Percentiles rank a stretch among this genome's conserved stretches.
Conservation (phyloP, 2,329 filamentous ascomycete genomes). For the Falciphora oryzae region DNA sequence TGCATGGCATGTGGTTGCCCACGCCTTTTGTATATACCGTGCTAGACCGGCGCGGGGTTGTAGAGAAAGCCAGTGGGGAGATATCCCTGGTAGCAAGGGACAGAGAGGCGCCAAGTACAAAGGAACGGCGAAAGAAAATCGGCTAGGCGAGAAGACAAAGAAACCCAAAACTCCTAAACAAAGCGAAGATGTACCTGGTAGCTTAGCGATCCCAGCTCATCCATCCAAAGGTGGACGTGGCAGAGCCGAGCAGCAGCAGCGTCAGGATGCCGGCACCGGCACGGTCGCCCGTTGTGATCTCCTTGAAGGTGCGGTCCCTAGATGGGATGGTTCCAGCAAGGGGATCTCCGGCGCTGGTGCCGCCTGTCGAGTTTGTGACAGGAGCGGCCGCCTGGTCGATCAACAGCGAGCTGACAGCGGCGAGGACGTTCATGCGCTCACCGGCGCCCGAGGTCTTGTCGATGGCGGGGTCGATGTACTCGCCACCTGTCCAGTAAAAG, state of each 20-base stretch:
- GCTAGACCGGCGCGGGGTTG: background rate
- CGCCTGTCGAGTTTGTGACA: constrained; percentile 36
- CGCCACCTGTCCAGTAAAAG: constrained; percentile 52
- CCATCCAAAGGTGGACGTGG: constrained; percentile 26
- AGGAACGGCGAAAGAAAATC: background rate
- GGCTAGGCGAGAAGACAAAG: background rate
- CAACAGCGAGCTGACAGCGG: constrained; percentile 40
- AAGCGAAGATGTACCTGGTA: background rate
- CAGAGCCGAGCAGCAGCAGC: constrained; percentile 24
- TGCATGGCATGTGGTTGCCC: background rate
- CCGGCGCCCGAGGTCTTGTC: constrained; percentile 42
- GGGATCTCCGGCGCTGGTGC: constrained; percentile 29
- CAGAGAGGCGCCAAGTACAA: background rate
- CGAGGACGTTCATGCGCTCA: constrained; percentile 46
- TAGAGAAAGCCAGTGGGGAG: background rate
- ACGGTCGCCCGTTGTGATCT: constrained; percentile 26
- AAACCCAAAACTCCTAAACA: background rate
- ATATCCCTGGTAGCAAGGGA: background rate
- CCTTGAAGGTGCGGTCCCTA: background rate
- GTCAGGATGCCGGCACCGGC: constrained; percentile 38
- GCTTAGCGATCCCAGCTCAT: constrained; percentile 19
- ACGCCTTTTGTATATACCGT: background rate
- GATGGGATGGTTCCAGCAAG: constrained; percentile 20
- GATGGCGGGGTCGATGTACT: constrained; percentile 17
- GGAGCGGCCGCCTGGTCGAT: constrained; percentile 26